Conservation (phyloP, 441 rosid species). For the Bruguiera hainesii region DNA sequence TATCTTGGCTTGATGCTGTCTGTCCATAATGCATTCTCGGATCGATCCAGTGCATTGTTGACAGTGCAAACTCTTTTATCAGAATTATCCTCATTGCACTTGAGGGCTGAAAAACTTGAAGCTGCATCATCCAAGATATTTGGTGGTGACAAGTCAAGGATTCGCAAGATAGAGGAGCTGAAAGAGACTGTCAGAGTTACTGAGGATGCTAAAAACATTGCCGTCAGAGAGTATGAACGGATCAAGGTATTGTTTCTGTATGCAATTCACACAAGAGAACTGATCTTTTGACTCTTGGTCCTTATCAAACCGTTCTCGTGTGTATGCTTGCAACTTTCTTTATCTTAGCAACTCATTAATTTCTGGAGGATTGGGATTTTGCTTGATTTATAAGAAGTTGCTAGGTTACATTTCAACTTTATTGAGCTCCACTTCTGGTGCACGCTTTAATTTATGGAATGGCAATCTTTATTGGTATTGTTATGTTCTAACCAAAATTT, state of each 20-base stretch:
- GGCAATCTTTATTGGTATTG: no score
- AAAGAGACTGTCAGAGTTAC: slow-evolving; percentile 73
- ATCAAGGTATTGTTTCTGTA: slow-evolving; percentile 54
- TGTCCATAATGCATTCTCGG: slow-evolving; percentile 80
- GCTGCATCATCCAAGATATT: slow-evolving; percentile 84
- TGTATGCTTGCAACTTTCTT: not conserved
- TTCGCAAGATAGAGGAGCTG: slow-evolving; percentile 76
- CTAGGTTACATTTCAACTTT: not conserved
- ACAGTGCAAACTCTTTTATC: slow-evolving; percentile 88
- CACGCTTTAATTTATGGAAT: no score
- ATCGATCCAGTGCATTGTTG: slow-evolving; percentile 76
- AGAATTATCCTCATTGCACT: slow-evolving; percentile 61
- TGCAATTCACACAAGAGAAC: not conserved
- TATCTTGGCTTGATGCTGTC: slow-evolving; percentile 84
- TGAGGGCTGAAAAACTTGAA: slow-evolving; percentile 82
- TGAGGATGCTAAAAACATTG: slow-evolving; percentile 77
- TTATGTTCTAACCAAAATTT: no score
- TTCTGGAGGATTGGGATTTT: not conserved
- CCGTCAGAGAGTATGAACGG: slow-evolving; percentile 70
- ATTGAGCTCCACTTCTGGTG: no score
- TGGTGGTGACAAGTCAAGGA: slow-evolving; percentile 93
- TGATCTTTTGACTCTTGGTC: not conserved
- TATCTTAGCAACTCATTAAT: not conserved
- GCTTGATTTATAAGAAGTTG: not conserved
- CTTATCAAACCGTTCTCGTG: not conserved